Conservation (phyloP, 805 yeast genomes). For the Pichia exigua region DNA sequence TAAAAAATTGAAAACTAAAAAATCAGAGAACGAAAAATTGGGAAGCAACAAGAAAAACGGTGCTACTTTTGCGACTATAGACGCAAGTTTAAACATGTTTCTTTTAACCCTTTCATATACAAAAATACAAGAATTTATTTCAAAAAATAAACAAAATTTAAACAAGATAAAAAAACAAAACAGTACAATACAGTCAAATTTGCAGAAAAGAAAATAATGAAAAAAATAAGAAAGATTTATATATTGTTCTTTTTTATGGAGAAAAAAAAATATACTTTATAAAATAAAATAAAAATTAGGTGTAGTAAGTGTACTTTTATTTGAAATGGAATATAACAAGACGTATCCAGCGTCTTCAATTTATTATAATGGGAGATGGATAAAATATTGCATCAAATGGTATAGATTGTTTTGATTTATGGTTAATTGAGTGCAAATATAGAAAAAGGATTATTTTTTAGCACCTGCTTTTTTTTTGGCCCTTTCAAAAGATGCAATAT, state of each 20-base stretch:
- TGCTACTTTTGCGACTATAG: no score
- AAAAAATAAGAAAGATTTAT: background rate
- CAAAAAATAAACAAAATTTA: no score
- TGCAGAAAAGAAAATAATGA: background rate
- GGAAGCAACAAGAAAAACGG: no score
- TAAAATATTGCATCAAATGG: background rate
- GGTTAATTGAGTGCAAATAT: background rate
- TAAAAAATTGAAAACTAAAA: background rate
- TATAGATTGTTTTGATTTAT: background rate
- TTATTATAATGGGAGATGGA: background rate
- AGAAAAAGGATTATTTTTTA: constrained; percentile 7
- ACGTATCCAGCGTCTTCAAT: constrained; percentile 2
- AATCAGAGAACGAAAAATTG: no score
- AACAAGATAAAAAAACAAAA: no score
- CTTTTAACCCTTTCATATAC: no score
- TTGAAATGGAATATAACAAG: background rate
- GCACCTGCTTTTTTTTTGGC: constrained; percentile 41
- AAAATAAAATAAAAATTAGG: no score
- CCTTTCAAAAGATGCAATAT: constrained; percentile 86
- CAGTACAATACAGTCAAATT: no score
- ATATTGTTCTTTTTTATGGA: background rate
- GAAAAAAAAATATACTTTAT: no score
- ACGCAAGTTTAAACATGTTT: no score
- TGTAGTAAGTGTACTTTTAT: background rate
- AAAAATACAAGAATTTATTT: no score